Base-by-base conservation (phyloP, 2,329 filamentous ascomycete genomes). In the Chalara sp. region DNA sequence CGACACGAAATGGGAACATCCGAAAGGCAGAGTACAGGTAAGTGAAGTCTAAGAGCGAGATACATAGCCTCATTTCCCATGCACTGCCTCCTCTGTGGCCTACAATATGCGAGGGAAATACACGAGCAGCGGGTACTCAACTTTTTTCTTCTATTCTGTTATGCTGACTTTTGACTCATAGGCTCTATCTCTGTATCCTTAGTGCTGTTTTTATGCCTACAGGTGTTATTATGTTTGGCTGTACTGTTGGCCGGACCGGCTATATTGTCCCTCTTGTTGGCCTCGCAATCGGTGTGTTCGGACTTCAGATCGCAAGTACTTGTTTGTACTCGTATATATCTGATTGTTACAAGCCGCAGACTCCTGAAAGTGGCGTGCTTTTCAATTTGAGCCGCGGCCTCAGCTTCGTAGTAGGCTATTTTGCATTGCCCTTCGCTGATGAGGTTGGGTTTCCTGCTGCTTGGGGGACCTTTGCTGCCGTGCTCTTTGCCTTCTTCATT, bases 211-310 rank as follows among this genome's bases (percentile, higher is more conserved):
- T 63, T 50, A 64, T 64, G 60, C 61, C 62, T 0, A 40, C 48
- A 8, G 62, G 62, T 8, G 46, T 64, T 31, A 57, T 62, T n/a
- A 57, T 63, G 32, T 64, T 64, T 44, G 62, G 62, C 4, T 53
- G 50, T n/a, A 58, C 56, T 3, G 57, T 64, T 1, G 61, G 58
- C 3, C 57, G 52, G 30, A 54, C 46, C 4, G 51, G 47, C 28
- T 54, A 55, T 35, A 51, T 58, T 6, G 44, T 59, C 29, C 61
- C 62, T 13, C 54, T 63, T 2, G 51, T 64, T 11, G 62, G 62
- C 0, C 52, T 64, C n/a, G 47, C 49, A 5, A 53, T 63, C 12
- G 58, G 53, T 2, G 56, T 60, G 11, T 62, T 64, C 49, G 62
- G 62, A 0, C 53, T 64, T 4, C 62, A 64, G 32, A 63, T 64